Base-by-base conservation (phyloP, 176 grass and related monocot genomes). In the Luzula sylvatica region DNA sequence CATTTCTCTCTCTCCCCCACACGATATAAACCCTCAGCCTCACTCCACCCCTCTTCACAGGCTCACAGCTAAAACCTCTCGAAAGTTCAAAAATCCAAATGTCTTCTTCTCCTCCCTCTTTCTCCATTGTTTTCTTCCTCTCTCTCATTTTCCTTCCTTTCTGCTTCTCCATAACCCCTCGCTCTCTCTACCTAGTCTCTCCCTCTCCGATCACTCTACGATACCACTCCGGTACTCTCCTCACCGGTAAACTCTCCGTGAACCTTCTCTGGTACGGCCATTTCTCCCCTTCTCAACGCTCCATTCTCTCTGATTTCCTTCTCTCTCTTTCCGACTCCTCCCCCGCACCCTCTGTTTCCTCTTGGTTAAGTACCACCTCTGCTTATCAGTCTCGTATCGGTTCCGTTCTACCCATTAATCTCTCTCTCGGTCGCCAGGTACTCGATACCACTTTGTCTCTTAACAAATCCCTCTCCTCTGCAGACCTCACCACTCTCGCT, bases 181-280 rank as follows among this genome's bases (percentile, higher is more conserved):
- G 72, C 38, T 51, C 82, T 65, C 80, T 90, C 3, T 77, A 72
- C 15, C 80, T 90, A 2, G 86, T 90, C 8, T 72, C 28, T 5
- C 75, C 26, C 11, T 4, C 65, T 14, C 72, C 86, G 21, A 55
- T 90, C 30, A 20, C 78, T 25, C 80, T 90, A 3, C 67, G 68
- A 13, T 76, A 90, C 68, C 80, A 90, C 46, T 51, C 79, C 48
- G 86, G 86, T 8, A 56, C 78, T 47, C 53, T 90, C 17, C 86
- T 90, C 42, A 73, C 80, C 0, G 80, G 86, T 2, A 84, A 84
- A 61, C 46, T 79, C 64, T 70, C 80, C 53, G 63, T 90, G 1
- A 72, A 80, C 72, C 42, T 84, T 26, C 80, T 90, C 47, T 90
- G 86, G 86, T 90, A 90, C 48, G 86, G 86, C 21, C 46, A 46